Conservation (phyloP, 192 early-diverging fungal species). For the Umbelopsis vinacea region DNA sequence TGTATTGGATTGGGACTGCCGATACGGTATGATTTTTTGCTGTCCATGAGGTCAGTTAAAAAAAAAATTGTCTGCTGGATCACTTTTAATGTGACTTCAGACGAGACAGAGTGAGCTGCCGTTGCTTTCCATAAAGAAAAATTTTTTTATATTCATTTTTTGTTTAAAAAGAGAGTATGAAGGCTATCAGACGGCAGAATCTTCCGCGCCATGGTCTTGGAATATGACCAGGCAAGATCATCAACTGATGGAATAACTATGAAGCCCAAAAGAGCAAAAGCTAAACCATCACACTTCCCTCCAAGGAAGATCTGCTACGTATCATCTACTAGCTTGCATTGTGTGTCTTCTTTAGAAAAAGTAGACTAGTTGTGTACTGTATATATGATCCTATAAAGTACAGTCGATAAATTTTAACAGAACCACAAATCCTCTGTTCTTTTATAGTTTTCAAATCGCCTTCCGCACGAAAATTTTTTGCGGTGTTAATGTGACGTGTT, state of each 20-base stretch:
- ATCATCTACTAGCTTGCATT: constrained; percentile 24
- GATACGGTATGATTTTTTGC: too few relatives aligned
- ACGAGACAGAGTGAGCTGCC: too few relatives aligned
- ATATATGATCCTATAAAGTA: constrained; percentile 26
- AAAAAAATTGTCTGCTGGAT: too few relatives aligned
- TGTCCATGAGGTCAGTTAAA: too few relatives aligned
- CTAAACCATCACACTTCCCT: constrained; percentile 21
- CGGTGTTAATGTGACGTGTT: background rate
- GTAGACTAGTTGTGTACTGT: constrained; percentile 23
- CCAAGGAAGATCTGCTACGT: constrained; percentile 23
- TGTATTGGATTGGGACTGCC: too few relatives aligned
- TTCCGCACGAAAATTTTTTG: constrained; percentile 4
- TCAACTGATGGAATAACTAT: constrained; percentile 22
- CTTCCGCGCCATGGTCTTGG: constrained; percentile 23
- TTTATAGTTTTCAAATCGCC: constrained; percentile 1
- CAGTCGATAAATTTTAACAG: constrained; percentile 8
- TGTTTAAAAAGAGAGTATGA: constrained; percentile 3
- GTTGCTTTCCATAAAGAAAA: too few relatives aligned
- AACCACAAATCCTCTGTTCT: background rate
- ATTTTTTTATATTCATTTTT: constrained; percentile 15
- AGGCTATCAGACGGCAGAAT: constrained; percentile 23
- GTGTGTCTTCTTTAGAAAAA: constrained; percentile 24
- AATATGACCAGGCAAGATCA: constrained; percentile 25
- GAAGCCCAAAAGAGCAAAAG: constrained; percentile 21
- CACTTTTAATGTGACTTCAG: too few relatives aligned